Evolutionary conservation across 805 yeast genomes (phyloP), one percentile per base, ranked within the genome.

Genomic region (Lachancea fermentati): DNA sequence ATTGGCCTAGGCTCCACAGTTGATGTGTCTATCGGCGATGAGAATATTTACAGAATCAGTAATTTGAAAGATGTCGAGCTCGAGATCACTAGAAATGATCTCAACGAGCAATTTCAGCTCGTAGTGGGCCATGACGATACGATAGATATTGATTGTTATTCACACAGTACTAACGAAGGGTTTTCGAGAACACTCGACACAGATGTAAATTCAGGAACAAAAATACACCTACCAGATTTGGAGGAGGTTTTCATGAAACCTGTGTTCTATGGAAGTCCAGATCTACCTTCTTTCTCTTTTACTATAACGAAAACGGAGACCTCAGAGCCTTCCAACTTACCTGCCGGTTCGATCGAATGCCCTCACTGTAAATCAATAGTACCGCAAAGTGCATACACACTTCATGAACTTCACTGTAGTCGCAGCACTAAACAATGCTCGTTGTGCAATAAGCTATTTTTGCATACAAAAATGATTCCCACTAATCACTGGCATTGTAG

Each of bases 401-500:
- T 39, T 16, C 43, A 39, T 15, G 43, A 39, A 26, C 8, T 39
- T 4, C 38, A 31, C 9, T 39, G 43, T 29, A n/a, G 19, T 19
- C 32, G 36, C n/a, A 39, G 19, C 16, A 14, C 32, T 6, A 8
- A 19, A 12, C n/a, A 5, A 4, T 39, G 43, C 25, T 5, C 4
- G 14, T 14, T 9, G 19, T 39, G 43, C 16, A 6, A 17, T 4
- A 34, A 39, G 18, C 15, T 13, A 16, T 36, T 16, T 19, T 29
- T 29, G 4, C 26, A 30, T 12, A 8, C 29, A n/a, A 13, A 19
- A 19, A 29, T 18, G 11, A 26, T 35, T 5, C 38, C 38, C 4
- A 3, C n/a, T 9, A 22, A 28, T 4, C 43, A 39, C 30, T 39
- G 43, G 43, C 43, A 39, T 22, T 39, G 43, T 25, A 30, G 28